Conservation (phyloP, 139 green algal genomes). For the Zygnema cylindricum region DNA sequence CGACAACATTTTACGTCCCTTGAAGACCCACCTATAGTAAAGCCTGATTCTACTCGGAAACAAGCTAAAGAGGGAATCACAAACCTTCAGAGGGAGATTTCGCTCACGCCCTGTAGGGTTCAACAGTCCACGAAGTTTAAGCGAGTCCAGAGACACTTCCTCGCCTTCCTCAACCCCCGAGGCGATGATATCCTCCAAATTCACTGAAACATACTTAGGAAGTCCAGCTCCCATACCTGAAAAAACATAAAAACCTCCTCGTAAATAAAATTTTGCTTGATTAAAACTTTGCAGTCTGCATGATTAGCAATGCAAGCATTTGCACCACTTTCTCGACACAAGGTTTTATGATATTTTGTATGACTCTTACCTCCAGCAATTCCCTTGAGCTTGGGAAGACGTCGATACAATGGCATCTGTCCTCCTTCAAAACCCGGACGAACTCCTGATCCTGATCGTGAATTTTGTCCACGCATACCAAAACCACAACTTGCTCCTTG, state of each 20-base stretch:
- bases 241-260: neutral
- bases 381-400: conserved; percentile 94
- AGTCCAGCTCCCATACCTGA: conserved; percentile 89
- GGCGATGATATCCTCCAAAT: conserved; percentile 82
- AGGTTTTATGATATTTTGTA: no score
- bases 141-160: conserved; percentile 80
- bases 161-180: conserved; percentile 76
- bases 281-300: neutral
- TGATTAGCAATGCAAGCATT: neutral
- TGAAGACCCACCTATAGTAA: neutral
- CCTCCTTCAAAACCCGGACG: conserved; percentile 96
- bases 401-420: conserved; percentile 94
- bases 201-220: conserved; percentile 87
- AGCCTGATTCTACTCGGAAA: neutral
- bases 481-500: conserved; percentile 94
- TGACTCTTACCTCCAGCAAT: conserved; percentile 86
- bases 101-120: conserved; percentile 80
- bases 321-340: neutral
- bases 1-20: neutral
- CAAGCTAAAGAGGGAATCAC: neutral
- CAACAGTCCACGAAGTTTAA: conserved; percentile 82
- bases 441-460: conserved; percentile 79
- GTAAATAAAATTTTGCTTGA: neutral
- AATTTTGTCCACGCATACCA: conserved; percentile 97
- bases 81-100: conserved; percentile 90